Conservation (phyloP, 495 filamentous ascomycete genomes). For the Aspergillus diversus region DNA sequence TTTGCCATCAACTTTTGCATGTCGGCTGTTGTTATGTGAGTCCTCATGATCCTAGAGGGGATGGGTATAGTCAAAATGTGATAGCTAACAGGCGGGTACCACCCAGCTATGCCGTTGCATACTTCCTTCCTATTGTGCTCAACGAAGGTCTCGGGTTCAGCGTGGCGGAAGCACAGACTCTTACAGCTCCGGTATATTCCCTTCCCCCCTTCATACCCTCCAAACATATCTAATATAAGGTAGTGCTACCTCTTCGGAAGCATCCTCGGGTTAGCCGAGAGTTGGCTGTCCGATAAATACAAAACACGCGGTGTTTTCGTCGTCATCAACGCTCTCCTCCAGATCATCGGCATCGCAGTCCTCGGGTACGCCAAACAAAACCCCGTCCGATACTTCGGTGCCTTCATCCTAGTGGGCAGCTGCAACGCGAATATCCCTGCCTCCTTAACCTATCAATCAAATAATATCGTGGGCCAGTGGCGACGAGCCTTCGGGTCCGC, state of each 20-base stretch:
- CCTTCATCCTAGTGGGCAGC: constrained; percentile 56
- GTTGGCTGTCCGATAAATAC: constrained; percentile 17
- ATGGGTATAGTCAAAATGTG: too few relatives aligned
- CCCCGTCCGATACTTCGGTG: constrained; percentile 59
- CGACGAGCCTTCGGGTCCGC: constrained; percentile 59
- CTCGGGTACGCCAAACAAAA: constrained; percentile 16
- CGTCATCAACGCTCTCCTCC: constrained; percentile 12
- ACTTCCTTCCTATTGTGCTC: constrained; percentile 18
- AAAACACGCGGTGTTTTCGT: constrained; percentile 13
- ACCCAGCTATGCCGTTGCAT: constrained; percentile 12
- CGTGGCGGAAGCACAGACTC: constrained; percentile 13
- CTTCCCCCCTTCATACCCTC: neutral
- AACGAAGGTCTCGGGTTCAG: constrained; percentile 10
- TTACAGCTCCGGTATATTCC: constrained; percentile 12
- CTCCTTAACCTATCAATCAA: constrained; percentile 58
- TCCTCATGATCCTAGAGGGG: too few relatives aligned
- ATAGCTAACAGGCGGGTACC: neutral
- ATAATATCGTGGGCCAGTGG: constrained; percentile 64
- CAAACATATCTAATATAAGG: neutral
- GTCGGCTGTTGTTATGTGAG: constrained; percentile 35
- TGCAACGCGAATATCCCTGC: constrained; percentile 58
- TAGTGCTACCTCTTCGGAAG: constrained; percentile 17
- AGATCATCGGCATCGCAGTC: constrained; percentile 12
- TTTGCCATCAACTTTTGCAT: constrained; percentile 53
- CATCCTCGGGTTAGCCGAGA: constrained; percentile 10